Conservation (phyloP, 140 eudicot genomes). For the Cichorium intybus region DNA sequence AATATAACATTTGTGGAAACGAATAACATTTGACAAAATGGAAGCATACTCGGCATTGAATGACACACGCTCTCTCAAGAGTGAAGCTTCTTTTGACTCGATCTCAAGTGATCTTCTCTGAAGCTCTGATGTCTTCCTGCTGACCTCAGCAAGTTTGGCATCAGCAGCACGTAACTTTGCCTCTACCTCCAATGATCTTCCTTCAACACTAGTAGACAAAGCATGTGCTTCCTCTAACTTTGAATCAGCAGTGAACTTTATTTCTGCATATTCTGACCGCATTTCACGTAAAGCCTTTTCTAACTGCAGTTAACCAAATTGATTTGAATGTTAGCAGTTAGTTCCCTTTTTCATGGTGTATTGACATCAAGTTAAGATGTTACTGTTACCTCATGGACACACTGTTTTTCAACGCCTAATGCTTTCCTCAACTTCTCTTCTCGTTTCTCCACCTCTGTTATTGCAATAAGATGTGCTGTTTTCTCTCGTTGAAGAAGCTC, state of each 20-base stretch:
- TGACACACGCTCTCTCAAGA: slow-evolving; percentile 76
- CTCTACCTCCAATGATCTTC: slow-evolving; percentile 86
- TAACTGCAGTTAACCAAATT: slow-evolving; percentile 52
- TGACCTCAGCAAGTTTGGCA: slow-evolving; percentile 95
- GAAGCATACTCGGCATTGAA: slow-evolving; percentile 79
- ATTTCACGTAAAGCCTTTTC: slow-evolving; percentile 85
- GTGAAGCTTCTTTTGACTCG: slow-evolving; percentile 74
- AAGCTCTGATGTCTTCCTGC: slow-evolving; percentile 84
- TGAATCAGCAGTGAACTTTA: slow-evolving; percentile 87
- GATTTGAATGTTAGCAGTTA: not conserved
- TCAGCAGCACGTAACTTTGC: slow-evolving; percentile 83
- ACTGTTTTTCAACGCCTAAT: slow-evolving; percentile 86
- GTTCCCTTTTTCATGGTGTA: not conserved
- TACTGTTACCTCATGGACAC: slow-evolving; percentile 64
- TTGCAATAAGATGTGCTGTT: slow-evolving; percentile 66
- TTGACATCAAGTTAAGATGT: slow-evolving; percentile 6
- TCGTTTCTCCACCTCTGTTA: slow-evolving; percentile 80
- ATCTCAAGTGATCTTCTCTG: slow-evolving; percentile 72
- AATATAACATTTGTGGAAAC: slow-evolving; percentile 2
- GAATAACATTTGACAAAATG: not conserved
- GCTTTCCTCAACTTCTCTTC: slow-evolving; percentile 92
- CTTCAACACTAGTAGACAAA: slow-evolving; percentile 67
- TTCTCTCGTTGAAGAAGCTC: slow-evolving; percentile 72
- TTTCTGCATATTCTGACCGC: slow-evolving; percentile 90
- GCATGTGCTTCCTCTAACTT: slow-evolving; percentile 91